phyloP scores from a whole-genome alignment of 306 rosid genomes.

The Vicia sativa region DNA sequence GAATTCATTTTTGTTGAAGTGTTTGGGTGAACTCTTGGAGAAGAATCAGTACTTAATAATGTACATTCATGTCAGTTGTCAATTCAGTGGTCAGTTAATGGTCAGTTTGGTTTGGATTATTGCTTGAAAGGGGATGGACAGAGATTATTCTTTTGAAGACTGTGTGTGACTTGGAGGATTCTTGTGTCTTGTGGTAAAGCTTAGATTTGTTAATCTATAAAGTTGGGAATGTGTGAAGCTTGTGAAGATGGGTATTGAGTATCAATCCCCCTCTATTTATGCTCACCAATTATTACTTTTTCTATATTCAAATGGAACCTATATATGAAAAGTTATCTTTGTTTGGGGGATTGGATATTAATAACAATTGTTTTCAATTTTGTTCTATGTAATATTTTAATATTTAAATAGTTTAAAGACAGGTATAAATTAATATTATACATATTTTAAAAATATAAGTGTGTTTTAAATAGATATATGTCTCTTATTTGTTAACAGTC shows the following conservation, averaged over 20 bases:
- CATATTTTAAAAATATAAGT: no score
- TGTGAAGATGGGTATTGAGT: constrained; percentile 28
- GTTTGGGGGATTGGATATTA: no score
- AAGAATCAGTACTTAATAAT: constrained; percentile 2
- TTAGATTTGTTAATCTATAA: constrained; percentile 37
- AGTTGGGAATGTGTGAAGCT: constrained; percentile 35
- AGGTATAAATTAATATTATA: no score
- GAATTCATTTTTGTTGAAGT: constrained; percentile 52
- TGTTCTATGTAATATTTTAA: no score
- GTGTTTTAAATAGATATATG: no score
- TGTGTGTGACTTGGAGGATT: background rate
- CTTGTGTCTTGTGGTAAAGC: constrained; percentile 14
- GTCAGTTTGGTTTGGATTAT: constrained; percentile 9
- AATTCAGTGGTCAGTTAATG: constrained; percentile 7
- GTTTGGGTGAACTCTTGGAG: constrained; percentile 51
- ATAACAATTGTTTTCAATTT: no score
- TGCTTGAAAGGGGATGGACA: constrained; percentile 29
- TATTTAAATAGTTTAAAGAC: no score
- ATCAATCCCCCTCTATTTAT: constrained; percentile 19
- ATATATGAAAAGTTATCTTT: background rate
- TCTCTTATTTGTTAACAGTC: no score
- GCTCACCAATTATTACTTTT: background rate
- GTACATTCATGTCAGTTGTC: constrained; percentile 18
- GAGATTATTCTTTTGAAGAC: background rate
- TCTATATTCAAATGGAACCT: background rate